Evolutionary conservation across 805 yeast species (phyloP).

Genomic region (Kodamaea hsintzibuensis): DNA sequence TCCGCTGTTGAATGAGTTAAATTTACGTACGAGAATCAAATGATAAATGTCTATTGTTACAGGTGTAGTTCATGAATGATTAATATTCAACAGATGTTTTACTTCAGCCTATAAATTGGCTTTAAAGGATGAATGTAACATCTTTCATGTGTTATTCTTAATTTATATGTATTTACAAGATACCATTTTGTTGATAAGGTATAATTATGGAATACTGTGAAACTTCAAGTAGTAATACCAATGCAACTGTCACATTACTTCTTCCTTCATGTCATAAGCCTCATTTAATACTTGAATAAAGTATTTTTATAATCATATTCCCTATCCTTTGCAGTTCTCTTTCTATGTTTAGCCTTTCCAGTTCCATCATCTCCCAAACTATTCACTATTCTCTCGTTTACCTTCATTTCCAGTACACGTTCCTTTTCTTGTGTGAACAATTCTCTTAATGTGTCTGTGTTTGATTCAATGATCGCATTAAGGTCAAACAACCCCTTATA

Average conservation of each 20-base stretch:
- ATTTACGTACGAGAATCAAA: neutral
- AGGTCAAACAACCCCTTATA: conserved; percentile 38
- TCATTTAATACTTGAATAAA: conserved; percentile 28
- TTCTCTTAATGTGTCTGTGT: conserved; percentile 23
- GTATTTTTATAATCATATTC: conserved; percentile 40
- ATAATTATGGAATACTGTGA: too few species aligned
- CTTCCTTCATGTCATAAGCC: too few species aligned
- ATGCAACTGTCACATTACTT: too few species aligned
- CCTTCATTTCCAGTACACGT: conserved; percentile 28
- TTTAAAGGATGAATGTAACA: too few species aligned
- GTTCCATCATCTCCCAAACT: conserved; percentile 44
- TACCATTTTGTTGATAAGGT: too few species aligned
- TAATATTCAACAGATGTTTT: too few species aligned
- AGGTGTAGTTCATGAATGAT: too few species aligned
- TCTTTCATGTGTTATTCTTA: too few species aligned
- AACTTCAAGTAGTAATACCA: too few species aligned
- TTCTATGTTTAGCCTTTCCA: conserved; percentile 33
- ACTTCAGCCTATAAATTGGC: too few species aligned
- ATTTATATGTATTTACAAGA: neutral
- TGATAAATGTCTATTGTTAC: too few species aligned
- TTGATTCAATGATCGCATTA: conserved; percentile 31
- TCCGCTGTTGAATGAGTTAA: neutral
- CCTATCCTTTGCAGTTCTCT: conserved; percentile 46
- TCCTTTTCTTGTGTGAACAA: conserved; percentile 29
- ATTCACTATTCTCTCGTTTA: conserved; percentile 28